Evolutionary conservation across 2,329 filamentous ascomycete genomes (phyloP).

Genomic region (Penicillium decumbens): DNA sequence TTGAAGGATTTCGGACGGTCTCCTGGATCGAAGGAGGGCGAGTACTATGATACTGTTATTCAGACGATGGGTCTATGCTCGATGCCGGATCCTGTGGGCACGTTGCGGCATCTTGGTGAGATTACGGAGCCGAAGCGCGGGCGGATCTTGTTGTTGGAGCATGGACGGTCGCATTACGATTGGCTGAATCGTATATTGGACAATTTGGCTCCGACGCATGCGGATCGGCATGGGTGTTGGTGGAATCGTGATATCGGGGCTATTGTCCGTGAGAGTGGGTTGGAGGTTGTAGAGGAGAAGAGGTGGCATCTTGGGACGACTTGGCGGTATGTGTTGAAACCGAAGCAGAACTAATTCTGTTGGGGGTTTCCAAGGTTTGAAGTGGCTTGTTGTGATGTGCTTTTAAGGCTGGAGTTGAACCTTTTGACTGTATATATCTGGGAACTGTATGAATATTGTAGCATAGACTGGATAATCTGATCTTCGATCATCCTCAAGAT

Average conservation of each 20-base stretch:
- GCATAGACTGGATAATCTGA: no score
- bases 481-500: no score
- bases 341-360: conserved; percentile 14
- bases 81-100: conserved; percentile 40
- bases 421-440: neutral
- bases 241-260: conserved; percentile 50
- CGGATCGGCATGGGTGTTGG: conserved; percentile 50
- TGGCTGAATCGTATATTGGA: conserved; percentile 48
- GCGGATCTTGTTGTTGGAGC: conserved; percentile 47
- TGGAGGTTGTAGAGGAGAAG: conserved; percentile 46
- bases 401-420: neutral
- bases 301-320: conserved; percentile 49
- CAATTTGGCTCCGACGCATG: conserved; percentile 45
- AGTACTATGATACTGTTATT: conserved; percentile 45
- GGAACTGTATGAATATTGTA: neutral
- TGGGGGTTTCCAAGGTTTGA: neutral
- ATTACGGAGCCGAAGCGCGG: conserved; percentile 40
- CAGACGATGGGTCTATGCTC: conserved; percentile 52
- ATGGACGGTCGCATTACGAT: conserved; percentile 45
- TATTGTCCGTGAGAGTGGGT: conserved; percentile 45
- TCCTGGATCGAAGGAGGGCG: neutral
- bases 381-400: neutral
- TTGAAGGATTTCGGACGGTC: neutral
- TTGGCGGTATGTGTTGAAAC: conserved; percentile 42
- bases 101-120: conserved; percentile 40